Evolutionary conservation across 192 early-diverging fungal species (phyloP), one percentile per base, ranked within the genome.

Genomic region (Coemansia sp.): DNA sequence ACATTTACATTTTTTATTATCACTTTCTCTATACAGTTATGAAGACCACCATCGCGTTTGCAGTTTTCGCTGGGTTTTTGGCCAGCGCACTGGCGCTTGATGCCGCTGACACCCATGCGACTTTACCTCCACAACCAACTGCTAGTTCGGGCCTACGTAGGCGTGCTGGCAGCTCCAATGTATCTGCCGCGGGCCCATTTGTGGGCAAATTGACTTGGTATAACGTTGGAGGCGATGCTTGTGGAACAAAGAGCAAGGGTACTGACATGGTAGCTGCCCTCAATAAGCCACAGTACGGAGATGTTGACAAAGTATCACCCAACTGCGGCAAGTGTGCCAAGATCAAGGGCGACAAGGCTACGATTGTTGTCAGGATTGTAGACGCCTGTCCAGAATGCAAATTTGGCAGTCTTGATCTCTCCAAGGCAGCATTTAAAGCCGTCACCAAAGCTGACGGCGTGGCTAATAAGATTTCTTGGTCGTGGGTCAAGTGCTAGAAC

Each of bases 331-430:
- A 66, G 31, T 71, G 73, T 62, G 81, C 75, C n/a, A 71, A 33
- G 15, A 80, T 87, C 7, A 75, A 66, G n/a, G 85, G 85, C 39
- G 82, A 81, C 5, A 84, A 80, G 43, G 87, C 79, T 15, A 36
- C 79, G 3, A 81, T 87, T 24, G 68, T 62, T 24, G 88, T 84
- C 44, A 87, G 68, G 40, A 81, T 88, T 20, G 78, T 87, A 10
- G 88, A 89, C 62, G 86, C 77, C 13, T 89, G 88, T 34, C 74
- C 74, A 6, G 69, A 53, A 11, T 89, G 88, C 40, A n/a, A 62
- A 1, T 49, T 50, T 3, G 80, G 82, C 3, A 71, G 65, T 22
- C 63, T 89, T 24, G 87, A 89, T 40, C 74, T 88, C 18, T 80
- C 81, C 6, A 81, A 83, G 20, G 64, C 73, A 1, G 85, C 88